These are phyloP conservation scores for Beta corolliflora DNA, from an alignment of 179 eudicot genomes.

Conservation along the genomic window DNA sequence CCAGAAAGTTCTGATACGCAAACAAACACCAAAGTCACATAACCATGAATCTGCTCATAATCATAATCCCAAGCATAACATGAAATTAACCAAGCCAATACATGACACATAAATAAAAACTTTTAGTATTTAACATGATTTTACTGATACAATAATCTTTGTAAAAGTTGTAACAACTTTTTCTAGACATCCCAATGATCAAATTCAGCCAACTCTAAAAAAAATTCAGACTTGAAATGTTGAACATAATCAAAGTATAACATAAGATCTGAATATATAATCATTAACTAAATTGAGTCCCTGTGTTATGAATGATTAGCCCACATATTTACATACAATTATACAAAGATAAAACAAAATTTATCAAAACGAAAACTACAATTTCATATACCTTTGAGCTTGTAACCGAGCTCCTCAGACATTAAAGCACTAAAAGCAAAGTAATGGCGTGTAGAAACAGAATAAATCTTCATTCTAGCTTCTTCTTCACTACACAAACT, in stretches of 20 bases:
- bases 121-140: no score
- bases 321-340: no score
- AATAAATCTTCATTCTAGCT: slow-evolving; percentile 89
- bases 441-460: slow-evolving; percentile 78
- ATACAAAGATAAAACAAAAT: background rate
- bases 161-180: no score
- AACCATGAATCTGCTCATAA: background rate
- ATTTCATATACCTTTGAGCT: slow-evolving; percentile 75
- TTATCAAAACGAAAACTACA: background rate
- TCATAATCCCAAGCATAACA: background rate
- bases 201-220: no score
- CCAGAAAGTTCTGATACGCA: background rate
- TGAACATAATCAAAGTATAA: background rate
- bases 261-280: background rate
- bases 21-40: background rate
- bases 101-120: no score
- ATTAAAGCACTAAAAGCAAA: slow-evolving; percentile 89
- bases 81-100: no score
- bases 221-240: background rate
- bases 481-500: slow-evolving; percentile 66
- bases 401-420: slow-evolving; percentile 73
- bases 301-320: no score
- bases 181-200: no score
- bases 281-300: background rate
- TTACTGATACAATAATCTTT: no score